Evolutionary conservation across 345 rosid species (phyloP), one percentile per base, ranked within the genome.

Genomic region (Triadica sebifera): DNA sequence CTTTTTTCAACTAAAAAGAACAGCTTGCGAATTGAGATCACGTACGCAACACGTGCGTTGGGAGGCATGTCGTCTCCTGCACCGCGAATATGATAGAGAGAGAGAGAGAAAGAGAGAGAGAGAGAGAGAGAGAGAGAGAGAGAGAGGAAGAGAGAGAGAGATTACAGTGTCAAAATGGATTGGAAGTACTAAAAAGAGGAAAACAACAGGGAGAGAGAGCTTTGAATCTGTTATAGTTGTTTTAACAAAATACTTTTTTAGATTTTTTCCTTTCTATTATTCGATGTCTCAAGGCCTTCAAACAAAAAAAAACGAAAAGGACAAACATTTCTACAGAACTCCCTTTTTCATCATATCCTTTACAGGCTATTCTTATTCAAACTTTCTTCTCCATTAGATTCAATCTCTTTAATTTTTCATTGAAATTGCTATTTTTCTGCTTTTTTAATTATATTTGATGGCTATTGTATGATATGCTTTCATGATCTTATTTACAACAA

Each of bases 91-190:
- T 22, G 52, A 29, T 50, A 60, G 65, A 62, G 11, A 20, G 62
- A 70, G 64, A 69, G 17, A 46, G 56, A 67, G 53, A 66, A 38
- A 11, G 55, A 24, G 50, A n/a, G n/a, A n/a, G n/a, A n/a, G n/a
- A n/a, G n/a, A n/a, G n/a, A n/a, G n/a, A n/a, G n/a, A n/a, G n/a
- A n/a, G n/a, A n/a, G n/a, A n/a, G n/a, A n/a, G n/a, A n/a, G n/a
- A n/a, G n/a, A n/a, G n/a, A n/a, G n/a, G n/a, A n/a, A n/a, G n/a
- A 60, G 65, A 62, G 11, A 20, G 62, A 43, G 46, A 19, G 2
- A 20, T 70, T 70, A 24, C 65, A 67, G 71, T 49, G 51, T 12
- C 12, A 71, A 71, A 70, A 70, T 70, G 63, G 64, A 55, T 38
- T 39, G 62, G 12, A 70, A 38, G 49, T 34, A 19, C 46, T 45